Percentiles rank a stretch among this genome's conserved stretches.
phyloP scores from a whole-genome alignment of 2,329 filamentous ascomycete species.

The Fusarium illudens region DNA sequence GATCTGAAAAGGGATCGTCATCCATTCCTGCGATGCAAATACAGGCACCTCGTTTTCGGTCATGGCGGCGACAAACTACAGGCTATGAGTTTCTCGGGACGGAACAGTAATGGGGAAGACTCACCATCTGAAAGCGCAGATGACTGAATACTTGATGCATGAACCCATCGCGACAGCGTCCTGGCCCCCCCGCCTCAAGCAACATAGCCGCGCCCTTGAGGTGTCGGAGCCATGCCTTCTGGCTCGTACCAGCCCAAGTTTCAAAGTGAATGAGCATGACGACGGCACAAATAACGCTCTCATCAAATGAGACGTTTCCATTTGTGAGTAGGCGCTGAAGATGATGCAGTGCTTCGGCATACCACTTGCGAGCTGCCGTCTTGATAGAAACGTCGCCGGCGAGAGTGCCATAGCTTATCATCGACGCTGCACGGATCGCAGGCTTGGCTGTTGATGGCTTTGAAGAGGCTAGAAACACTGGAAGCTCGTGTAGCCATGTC shows the following conservation, averaged over 20 bases:
- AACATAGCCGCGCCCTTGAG: constrained; percentile 10
- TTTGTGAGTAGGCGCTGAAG: not conserved
- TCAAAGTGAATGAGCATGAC: constrained; percentile 19
- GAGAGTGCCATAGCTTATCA: constrained; percentile 18
- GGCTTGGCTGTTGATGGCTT: not conserved
- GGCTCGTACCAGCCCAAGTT: constrained; percentile 14
- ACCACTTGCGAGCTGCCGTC: constrained; percentile 8
- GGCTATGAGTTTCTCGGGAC: not conserved
- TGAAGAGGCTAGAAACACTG: not conserved
- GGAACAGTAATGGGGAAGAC: not conserved
- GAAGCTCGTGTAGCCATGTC: constrained; percentile 16
- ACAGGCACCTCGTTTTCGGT: constrained; percentile 6
- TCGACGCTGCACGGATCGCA: constrained; percentile 17
- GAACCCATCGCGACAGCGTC: constrained; percentile 9
- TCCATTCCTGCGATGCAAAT: constrained; percentile 14
- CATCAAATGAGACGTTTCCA: not conserved
- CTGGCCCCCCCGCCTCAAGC: constrained; percentile 1
- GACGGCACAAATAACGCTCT: not conserved
- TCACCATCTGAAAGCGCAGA: constrained; percentile 11
- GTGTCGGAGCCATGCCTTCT: constrained; percentile 13
- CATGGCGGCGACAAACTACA: constrained; percentile 13
- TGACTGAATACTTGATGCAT: constrained; percentile 19
- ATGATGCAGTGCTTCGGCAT: constrained; percentile 4
- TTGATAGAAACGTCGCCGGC: constrained; percentile 7
- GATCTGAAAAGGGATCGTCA: constrained; percentile 10